These are phyloP conservation scores for Camptophora hylomeconis DNA, from an alignment of 2,329 filamentous ascomycete species.

Conservation along the genomic window DNA sequence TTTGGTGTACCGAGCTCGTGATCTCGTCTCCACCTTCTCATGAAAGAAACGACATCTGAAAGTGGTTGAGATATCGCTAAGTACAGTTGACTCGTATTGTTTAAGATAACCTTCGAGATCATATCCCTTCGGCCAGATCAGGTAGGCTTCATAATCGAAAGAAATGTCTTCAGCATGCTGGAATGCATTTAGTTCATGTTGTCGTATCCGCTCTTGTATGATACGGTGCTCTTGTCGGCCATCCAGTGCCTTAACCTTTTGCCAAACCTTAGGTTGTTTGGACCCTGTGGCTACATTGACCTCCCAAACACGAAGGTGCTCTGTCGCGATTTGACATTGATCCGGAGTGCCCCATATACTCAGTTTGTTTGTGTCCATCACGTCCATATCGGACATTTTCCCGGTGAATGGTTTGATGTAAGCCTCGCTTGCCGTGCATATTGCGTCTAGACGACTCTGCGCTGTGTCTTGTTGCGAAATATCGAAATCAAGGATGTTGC, in stretches of 20 bases:
- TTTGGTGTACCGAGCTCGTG: conserved; percentile 3
- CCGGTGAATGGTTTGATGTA: no score
- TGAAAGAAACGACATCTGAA: conserved; percentile 10
- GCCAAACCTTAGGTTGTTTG: conserved; percentile 7
- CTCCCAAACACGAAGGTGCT: conserved; percentile 8
- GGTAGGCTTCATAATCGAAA: conserved; percentile 9
- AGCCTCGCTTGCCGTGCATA: conserved; percentile 6
- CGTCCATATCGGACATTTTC: no score
- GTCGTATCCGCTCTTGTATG: conserved; percentile 5
- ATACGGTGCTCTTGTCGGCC: conserved; percentile 14
- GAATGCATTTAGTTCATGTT: conserved; percentile 6
- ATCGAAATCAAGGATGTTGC: background rate
- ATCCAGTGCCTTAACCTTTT: conserved; percentile 11
- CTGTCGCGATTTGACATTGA: conserved; percentile 8
- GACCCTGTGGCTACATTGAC: no score
- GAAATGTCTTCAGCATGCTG: conserved; percentile 7
- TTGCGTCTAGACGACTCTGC: conserved; percentile 2
- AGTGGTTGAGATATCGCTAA: conserved; percentile 9
- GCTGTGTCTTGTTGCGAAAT: background rate
- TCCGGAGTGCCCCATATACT: conserved; percentile 12
- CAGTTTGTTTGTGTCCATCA: conserved; percentile 3
- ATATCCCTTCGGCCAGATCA: conserved; percentile 14
- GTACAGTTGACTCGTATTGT: conserved; percentile 4
- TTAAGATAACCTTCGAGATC: conserved; percentile 13
- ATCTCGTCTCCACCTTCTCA: no score